Evolutionary conservation across 2,329 filamentous ascomycete genomes (phyloP), one percentile per base, ranked within the genome.

Genomic region (Claviceps paspali): DNA sequence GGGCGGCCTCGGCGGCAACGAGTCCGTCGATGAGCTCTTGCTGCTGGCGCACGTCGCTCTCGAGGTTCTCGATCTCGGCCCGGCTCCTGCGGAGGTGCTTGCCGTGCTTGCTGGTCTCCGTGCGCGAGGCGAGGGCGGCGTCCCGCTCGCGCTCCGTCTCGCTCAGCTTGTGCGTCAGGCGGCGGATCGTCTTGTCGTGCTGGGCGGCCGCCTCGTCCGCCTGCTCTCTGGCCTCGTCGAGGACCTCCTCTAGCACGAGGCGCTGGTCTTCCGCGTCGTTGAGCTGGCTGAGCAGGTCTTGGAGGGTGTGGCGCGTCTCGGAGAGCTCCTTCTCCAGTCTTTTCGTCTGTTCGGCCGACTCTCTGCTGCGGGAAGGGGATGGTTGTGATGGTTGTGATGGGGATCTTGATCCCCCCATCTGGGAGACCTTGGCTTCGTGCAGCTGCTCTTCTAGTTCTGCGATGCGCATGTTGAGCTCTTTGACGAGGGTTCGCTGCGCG

Each of bases 1-100:
- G 65, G 8, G 73, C 64, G 15, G 63, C 61, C 48, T 82, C 75
- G n/a, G 70, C 67, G 11, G 60, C 60, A 24, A 64, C 58, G 21
- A 76, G 62, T 23, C 63, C 57, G 29, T 72, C 70, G 34, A 87
- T 71, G 11, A 74, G 68, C 38, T 73, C 65, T 38, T 84, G 77
- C 43, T 81, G 76, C 49, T 82, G 74, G 5, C 70, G 65, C 21
- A 91, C 67, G 49, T 82, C 76, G 40, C 82, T 67, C 46, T 83
- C 77, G n/a, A 91, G 65, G 24, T 76, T 70, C 53, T 83, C 74
- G 29, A 70, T 63, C 49, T 79, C 72, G 10, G 74, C 63, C 53
- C 80, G 76, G 15, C 70, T 70, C 48, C 73, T 68, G 42, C 73
- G 74, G 19, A 82, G 58, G 41, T 78, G 72, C 29, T 67, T 63